Evolutionary conservation across 1,284 basidiomycete genomes (phyloP).

Genomic region (Trametes hirsuta): DNA sequence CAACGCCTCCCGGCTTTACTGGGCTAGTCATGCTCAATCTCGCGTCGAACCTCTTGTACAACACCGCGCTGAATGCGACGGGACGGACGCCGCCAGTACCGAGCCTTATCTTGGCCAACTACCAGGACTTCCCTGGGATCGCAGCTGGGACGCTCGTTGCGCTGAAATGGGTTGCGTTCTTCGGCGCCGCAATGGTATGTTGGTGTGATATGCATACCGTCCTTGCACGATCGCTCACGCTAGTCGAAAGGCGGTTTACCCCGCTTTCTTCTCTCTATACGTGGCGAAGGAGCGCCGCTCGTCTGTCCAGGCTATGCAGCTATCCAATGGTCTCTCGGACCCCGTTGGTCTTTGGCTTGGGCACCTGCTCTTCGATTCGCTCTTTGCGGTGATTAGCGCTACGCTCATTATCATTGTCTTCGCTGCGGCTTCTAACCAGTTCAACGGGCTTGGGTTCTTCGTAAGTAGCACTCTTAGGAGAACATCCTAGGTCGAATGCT

Average conservation of each 20-base stretch:
- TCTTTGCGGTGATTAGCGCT: constrained; percentile 58
- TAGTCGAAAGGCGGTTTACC: constrained; percentile 61
- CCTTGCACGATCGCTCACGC: background rate
- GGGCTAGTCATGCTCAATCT: constrained; percentile 69
- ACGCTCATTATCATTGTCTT: constrained; percentile 69
- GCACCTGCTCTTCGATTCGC: constrained; percentile 75
- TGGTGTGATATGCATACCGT: background rate
- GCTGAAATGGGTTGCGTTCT: constrained; percentile 71
- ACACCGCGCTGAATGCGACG: constrained; percentile 55
- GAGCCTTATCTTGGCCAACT: constrained; percentile 57
- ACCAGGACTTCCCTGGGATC: constrained; percentile 56
- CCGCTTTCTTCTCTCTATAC: constrained; percentile 81
- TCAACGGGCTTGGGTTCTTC: constrained; percentile 71
- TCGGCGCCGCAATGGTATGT: constrained; percentile 67
- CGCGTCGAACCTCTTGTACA: constrained; percentile 67
- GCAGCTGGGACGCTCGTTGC: constrained; percentile 58
- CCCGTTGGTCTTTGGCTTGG: constrained; percentile 80
- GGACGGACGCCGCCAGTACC: constrained; percentile 40
- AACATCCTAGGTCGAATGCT: background rate
- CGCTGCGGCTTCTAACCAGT: constrained; percentile 59
- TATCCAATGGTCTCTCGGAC: constrained; percentile 76
- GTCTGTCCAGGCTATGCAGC: constrained; percentile 76
- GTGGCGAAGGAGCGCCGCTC: constrained; percentile 69
- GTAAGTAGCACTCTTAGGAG: constrained; percentile 43
- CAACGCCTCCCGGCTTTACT: constrained; percentile 51